phyloP scores from a whole-genome alignment of 306 rosid species.

The Astragalus membranaceus region DNA sequence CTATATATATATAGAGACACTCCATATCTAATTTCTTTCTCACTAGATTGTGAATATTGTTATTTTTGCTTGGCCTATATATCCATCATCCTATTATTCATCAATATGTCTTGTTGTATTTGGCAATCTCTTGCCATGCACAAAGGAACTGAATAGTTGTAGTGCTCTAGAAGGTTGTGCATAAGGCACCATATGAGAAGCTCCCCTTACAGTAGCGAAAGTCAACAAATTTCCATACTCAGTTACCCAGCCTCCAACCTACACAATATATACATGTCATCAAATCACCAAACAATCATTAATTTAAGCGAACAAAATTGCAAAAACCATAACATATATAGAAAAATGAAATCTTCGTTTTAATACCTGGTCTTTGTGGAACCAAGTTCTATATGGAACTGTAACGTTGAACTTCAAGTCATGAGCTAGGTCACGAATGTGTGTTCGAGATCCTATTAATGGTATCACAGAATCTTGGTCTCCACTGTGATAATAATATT shows the following conservation, averaged over 20 bases:
- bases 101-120: slow-evolving; percentile 49
- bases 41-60: background rate
- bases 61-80: background rate
- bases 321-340: background rate
- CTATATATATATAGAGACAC: background rate
- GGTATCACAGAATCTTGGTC: slow-evolving; percentile 90
- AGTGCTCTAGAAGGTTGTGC: slow-evolving; percentile 85
- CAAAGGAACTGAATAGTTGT: slow-evolving; percentile 64
- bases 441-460: slow-evolving; percentile 69
- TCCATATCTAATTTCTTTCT: background rate
- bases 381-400: slow-evolving; percentile 82
- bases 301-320: background rate
- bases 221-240: slow-evolving; percentile 78
- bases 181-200: slow-evolving; percentile 88
- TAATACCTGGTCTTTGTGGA: slow-evolving; percentile 77
- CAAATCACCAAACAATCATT: background rate
- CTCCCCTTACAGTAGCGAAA: slow-evolving; percentile 81
- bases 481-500: slow-evolving; percentile 43
- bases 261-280: background rate
- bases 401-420: slow-evolving; percentile 55
- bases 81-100: slow-evolving; percentile 14
- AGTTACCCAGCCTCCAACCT: slow-evolving; percentile 86
- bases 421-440: slow-evolving; percentile 67
- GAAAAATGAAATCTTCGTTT: background rate
- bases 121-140: slow-evolving; percentile 56